These are phyloP conservation scores for Syncephalastrum contaminatum DNA, from an alignment of 371 early-diverging fungal species.

Conservation along the genomic window DNA sequence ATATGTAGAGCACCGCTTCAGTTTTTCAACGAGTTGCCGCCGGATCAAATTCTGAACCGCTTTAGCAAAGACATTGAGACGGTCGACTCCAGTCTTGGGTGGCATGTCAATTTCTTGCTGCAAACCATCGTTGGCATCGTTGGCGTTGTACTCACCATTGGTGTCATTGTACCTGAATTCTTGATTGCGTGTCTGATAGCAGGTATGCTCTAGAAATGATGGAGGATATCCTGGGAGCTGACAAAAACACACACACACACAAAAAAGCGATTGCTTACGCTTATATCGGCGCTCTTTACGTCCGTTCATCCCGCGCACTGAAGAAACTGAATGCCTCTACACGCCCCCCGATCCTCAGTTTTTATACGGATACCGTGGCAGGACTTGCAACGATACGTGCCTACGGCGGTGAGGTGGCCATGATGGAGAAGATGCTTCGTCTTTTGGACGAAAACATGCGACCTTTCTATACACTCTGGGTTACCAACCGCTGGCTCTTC, in stretches of 20 bases:
- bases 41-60: constrained; percentile 86
- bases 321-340: constrained; percentile 52
- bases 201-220: constrained; percentile 18
- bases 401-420: constrained; percentile 41
- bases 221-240: background rate
- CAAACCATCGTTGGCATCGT: constrained; percentile 62
- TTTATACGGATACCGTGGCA: constrained; percentile 55
- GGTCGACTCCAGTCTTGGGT: constrained; percentile 72
- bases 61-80: constrained; percentile 87
- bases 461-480: constrained; percentile 79
- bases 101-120: constrained; percentile 66
- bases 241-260: too few relatives aligned
- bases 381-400: constrained; percentile 59
- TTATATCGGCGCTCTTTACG: constrained; percentile 50
- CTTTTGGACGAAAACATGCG: constrained; percentile 70
- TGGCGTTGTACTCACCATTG: constrained; percentile 70
- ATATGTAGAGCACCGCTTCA: constrained; percentile 71
- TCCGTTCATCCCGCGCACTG: constrained; percentile 54
- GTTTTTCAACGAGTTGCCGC: constrained; percentile 87
- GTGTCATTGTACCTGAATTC: constrained; percentile 64
- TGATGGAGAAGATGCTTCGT: constrained; percentile 45
- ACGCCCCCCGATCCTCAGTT: constrained; percentile 49
- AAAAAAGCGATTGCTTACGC: constrained; percentile 29
- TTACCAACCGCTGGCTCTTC: constrained; percentile 69
- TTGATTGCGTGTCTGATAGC: constrained; percentile 35